Evolutionary conservation across 768 basidiomycete genomes (phyloP), one percentile per base, ranked within the genome.

Genomic region (Cytidiella melzeri): DNA sequence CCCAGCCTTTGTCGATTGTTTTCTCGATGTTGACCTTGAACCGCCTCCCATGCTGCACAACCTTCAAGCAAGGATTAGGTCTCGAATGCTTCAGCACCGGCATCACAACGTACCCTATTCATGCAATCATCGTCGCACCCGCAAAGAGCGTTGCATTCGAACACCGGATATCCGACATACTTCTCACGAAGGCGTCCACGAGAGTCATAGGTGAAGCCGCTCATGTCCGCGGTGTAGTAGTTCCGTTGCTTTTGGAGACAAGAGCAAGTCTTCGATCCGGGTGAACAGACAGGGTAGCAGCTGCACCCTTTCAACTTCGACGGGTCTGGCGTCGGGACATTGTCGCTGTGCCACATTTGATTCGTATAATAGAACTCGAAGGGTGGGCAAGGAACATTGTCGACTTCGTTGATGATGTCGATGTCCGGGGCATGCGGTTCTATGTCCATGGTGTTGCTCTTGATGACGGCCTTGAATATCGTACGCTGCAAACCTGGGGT

Each of bases 281-380:
- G 85, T 62, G 85, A 77, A 57, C 92, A 96, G 19, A 65, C 69
- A 0, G 90, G 91, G 13, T 76, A 65, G 60, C 92, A 96, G 47
- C 72, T 76, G 56, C 92, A 96, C 2, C 90, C 79, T 23, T 73
- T 59, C 40, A 92, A 65, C 21, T 70, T 70, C 27, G 68, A 65
- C 18, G 76, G 58, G 54, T 87, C 81, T 1, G 89, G 84, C 10
- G 73, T 74, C 0, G 83, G 81, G 2, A 93, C 84, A 4, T 71
- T 79, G 11, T 81, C 73, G 1, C 77, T 79, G 51, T 83, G 81
- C 75, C 87, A 86, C 72, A 92, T 80, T 45, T 78, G 67, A 63
- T 95, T 93, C 10, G 87, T 82, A 62, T 95, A 95, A 52, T 83
- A 72, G 58, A 93, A 96, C 58, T 95, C 92, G 79, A 87, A 91